Base-by-base conservation (phyloP, 768 basidiomycete genomes). In the Suillus decipiens region DNA sequence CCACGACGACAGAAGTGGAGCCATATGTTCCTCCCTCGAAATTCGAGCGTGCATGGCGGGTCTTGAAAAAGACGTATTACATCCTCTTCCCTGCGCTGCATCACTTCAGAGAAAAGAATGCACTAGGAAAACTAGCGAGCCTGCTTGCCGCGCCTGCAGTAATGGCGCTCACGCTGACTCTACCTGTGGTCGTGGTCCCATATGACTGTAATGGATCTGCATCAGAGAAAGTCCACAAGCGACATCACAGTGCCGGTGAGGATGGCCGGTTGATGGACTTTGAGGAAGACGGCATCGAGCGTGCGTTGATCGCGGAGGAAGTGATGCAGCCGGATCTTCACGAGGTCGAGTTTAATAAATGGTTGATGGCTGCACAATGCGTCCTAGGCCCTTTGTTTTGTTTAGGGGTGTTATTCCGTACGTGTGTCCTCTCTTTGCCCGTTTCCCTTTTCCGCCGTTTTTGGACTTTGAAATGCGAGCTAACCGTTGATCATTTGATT, bases 121-220 rank as follows among this genome's bases (percentile, higher is more conserved):
- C 88, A 57, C 67, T 89, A 12, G 90, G 89, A 0, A 87, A 86
- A 76, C 77, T 92, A 36, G 90, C 91, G 0, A 85, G 89, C 0
- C 67, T 96, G 31, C 83, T 97, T 61, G 93, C 95, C 3, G 87
- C 90, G 0, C 96, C 96, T 2, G 93, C 95, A 2, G 87, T 99
- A 2, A 78, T 97, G 74, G 80, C 82, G 4, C 78, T 99, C 56
- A 98, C 96, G 0, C 66, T 99, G 22, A 98, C 96, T 0, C 79
- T 99, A 11, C 95, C 95, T 5, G 96, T 99, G 14, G 93, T 96
- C 19, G 84, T 92, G 34, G 86, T 81, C 11, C 82, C 85, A 4
- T 87, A 87, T 67, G 71, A 76, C 7, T 48, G 4, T 3, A 43
- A 64, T 14, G 42, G 60, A 10, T 51, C 48, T 1, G 68, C 66